phyloP scores from a whole-genome alignment of 2,329 filamentous ascomycete species.

The Mycosphaerella arachidis region DNA sequence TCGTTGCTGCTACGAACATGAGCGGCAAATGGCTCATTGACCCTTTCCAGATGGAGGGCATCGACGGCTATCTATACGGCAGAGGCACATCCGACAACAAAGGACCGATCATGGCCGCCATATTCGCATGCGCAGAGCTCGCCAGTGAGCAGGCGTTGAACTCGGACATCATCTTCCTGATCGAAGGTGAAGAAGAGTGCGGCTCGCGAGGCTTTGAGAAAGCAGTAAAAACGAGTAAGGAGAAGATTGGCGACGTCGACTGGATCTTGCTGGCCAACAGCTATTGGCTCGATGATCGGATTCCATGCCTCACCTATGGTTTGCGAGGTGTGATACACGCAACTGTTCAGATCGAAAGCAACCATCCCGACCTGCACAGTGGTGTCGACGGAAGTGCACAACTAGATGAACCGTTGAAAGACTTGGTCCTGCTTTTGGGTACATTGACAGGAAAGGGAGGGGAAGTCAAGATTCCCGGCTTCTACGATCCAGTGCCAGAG shows the following conservation, averaged over 20 bases:
- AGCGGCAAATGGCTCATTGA: slow-evolving; percentile 80
- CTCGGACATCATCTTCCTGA: slow-evolving; percentile 87
- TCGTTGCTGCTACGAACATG: slow-evolving; percentile 82
- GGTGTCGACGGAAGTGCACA: slow-evolving; percentile 93
- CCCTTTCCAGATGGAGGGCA: slow-evolving; percentile 82
- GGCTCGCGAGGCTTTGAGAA: slow-evolving; percentile 87
- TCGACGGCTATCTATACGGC: slow-evolving; percentile 90
- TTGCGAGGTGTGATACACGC: slow-evolving; percentile 90
- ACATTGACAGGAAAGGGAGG: slow-evolving; percentile 78
- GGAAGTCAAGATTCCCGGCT: slow-evolving; percentile 76
- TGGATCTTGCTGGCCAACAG: slow-evolving; percentile 95
- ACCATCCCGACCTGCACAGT: slow-evolving; percentile 83
- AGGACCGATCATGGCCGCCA: slow-evolving; percentile 85
- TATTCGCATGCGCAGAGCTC: slow-evolving; percentile 89
- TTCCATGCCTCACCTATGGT: slow-evolving; percentile 92
- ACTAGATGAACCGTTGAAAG: slow-evolving; percentile 86
- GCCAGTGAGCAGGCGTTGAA: slow-evolving; percentile 76
- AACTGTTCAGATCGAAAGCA: slow-evolving; percentile 80
- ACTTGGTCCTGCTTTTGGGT: slow-evolving; percentile 77
- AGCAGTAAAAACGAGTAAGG: slow-evolving; percentile 73
- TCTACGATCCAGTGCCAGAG: slow-evolving; percentile 79
- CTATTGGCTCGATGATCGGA: slow-evolving; percentile 96
- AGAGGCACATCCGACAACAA: slow-evolving; percentile 98
- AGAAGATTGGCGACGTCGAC: slow-evolving; percentile 82
- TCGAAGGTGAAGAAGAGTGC: slow-evolving; percentile 95